Evolutionary conservation across 2,329 filamentous ascomycete species (phyloP).

Genomic region (Ophiostoma australiae): DNA sequence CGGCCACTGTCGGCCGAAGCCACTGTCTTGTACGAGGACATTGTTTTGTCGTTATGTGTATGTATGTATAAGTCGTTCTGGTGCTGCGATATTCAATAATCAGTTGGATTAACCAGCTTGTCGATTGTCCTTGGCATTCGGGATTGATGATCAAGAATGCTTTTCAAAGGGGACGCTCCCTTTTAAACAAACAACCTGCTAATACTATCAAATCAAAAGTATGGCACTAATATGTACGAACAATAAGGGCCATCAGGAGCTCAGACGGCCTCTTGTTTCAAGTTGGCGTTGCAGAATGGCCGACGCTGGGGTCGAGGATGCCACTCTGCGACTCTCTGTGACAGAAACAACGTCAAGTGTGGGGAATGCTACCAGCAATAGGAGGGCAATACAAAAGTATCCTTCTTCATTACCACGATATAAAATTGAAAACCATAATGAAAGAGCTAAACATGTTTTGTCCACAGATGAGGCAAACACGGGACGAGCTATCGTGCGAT

Average conservation of each 20-base stretch:
- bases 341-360: constrained; percentile 5
- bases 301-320: neutral
- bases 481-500: constrained; percentile 1
- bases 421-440: neutral
- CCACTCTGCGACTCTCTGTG: constrained; percentile 13
- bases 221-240: neutral
- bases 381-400: neutral
- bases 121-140: constrained; percentile 8
- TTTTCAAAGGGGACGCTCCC: neutral
- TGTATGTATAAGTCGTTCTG: neutral
- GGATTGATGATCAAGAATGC: neutral
- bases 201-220: neutral
- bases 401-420: neutral
- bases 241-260: neutral
- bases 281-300: constrained; percentile 10
- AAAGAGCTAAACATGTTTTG: neutral
- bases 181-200: neutral
- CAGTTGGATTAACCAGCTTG: neutral
- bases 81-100: neutral
- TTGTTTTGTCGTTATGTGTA: neutral
- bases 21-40: constrained; percentile 20
- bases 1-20: constrained; percentile 14
- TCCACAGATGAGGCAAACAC: neutral
- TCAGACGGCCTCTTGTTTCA: constrained; percentile 13
- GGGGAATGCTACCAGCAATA: constrained; percentile 2